Percentiles rank a stretch among this genome's conserved stretches.
Evolutionary conservation across 176 grass and related monocot genomes (phyloP).

Genomic region (Aegilops sharonensis): DNA sequence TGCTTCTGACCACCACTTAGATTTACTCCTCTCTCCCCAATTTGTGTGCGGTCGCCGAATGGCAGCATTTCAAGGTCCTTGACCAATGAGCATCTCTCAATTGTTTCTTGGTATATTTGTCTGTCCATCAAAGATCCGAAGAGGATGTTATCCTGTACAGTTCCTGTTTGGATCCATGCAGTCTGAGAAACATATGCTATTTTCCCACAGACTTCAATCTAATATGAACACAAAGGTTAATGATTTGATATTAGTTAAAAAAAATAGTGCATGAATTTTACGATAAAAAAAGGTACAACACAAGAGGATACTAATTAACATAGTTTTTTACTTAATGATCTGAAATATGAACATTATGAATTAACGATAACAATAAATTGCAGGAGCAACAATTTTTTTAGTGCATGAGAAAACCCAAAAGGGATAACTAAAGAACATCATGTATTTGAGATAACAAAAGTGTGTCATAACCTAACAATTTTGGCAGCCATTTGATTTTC

Average conservation of each 20-base stretch:
- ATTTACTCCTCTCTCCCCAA: constrained; percentile 88
- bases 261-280: neutral
- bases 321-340: too few species aligned
- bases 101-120: constrained; percentile 68
- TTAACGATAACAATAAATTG: neutral
- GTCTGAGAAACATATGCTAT: constrained; percentile 84
- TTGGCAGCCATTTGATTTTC: neutral
- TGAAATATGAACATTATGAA: neutral
- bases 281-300: neutral
- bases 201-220: constrained; percentile 79
- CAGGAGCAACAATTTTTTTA: neutral
- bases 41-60: constrained; percentile 71
- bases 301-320: too few species aligned
- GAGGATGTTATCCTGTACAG: constrained; percentile 76
- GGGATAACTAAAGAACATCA: neutral
- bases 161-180: constrained; percentile 94
- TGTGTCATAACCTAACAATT: neutral
- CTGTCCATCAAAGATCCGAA: constrained; percentile 67
- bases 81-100: constrained; percentile 63
- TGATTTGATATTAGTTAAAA: neutral
- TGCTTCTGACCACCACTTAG: constrained; percentile 96
- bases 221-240: constrained; percentile 12
- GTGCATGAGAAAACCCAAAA: neutral
- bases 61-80: constrained; percentile 84
- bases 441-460: neutral